These are phyloP conservation scores for Termitomyces sp. DNA, from an alignment of 768 basidiomycete species.

Conservation along the genomic window DNA sequence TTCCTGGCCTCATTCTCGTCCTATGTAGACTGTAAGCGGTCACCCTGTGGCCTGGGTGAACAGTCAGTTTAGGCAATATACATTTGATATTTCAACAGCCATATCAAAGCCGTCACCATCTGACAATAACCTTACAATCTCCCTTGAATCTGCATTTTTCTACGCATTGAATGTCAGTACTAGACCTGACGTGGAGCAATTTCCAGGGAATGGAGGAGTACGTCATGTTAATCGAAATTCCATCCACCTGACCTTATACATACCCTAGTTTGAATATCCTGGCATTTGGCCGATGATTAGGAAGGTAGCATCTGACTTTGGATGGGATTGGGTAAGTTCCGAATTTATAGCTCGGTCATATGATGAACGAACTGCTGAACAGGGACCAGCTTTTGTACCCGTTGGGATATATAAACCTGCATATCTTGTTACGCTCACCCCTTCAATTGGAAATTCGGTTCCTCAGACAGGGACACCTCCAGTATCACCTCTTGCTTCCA, in stretches of 20 bases:
- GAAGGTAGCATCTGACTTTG: conserved; percentile 49
- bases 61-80: conserved; percentile 52
- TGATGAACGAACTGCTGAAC: background rate
- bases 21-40: conserved; percentile 38
- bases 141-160: conserved; percentile 46
- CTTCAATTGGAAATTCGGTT: conserved; percentile 14
- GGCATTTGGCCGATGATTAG: conserved; percentile 42
- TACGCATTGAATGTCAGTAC: conserved; percentile 50
- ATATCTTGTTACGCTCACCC: conserved; percentile 37
- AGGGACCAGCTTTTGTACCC: conserved; percentile 56
- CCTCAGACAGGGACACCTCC: conserved; percentile 17
- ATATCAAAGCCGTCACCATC: conserved; percentile 23
- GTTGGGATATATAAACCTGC: conserved; percentile 51
- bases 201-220: conserved; percentile 31
- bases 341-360: background rate
- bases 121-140: conserved; percentile 41
- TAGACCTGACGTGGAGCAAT: conserved; percentile 30
- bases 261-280: conserved; percentile 43
- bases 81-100: conserved; percentile 43
- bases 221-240: background rate
- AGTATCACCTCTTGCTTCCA: conserved; percentile 18
- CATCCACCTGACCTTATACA: background rate
- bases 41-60: conserved; percentile 52
- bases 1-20: background rate
- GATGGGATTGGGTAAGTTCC: conserved; percentile 52